These are phyloP conservation scores for Diaporthe caulivora DNA, from an alignment of 2,329 filamentous ascomycete genomes.

Conservation along the genomic window DNA sequence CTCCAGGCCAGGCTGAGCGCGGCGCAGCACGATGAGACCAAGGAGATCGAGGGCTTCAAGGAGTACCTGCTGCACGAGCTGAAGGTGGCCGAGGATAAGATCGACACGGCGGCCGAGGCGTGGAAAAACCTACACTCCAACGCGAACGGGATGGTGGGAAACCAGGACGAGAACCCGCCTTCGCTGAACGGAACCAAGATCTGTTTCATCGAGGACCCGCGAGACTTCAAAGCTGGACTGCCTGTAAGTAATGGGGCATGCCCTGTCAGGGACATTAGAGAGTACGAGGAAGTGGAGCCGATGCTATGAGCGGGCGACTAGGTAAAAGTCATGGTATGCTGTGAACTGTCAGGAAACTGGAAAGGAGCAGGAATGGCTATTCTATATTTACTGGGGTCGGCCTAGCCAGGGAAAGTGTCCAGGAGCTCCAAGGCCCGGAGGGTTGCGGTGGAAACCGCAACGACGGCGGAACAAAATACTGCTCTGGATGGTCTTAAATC, in stretches of 20 bases:
- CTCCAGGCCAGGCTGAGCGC: slow-evolving; percentile 50
- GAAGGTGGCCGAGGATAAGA: slow-evolving; percentile 62
- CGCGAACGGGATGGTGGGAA: slow-evolving; percentile 50
- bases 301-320: slow-evolving; percentile 75
- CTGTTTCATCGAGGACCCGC: slow-evolving; percentile 81
- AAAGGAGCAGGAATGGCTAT: too few relatives aligned
- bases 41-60: slow-evolving; percentile 64
- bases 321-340: too few relatives aligned
- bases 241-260: slow-evolving; percentile 78
- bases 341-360: too few relatives aligned
- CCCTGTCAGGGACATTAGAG: slow-evolving; percentile 80
- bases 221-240: slow-evolving; percentile 83
- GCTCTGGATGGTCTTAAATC: too few relatives aligned
- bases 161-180: slow-evolving; percentile 50
- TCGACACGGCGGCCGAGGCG: slow-evolving; percentile 55
- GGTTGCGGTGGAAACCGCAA: too few relatives aligned
- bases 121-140: slow-evolving; percentile 50
- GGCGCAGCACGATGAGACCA: slow-evolving; percentile 57
- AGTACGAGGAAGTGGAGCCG: slow-evolving; percentile 87
- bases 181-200: slow-evolving; percentile 65
- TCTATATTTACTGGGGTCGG: too few relatives aligned
- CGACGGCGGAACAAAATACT: too few relatives aligned
- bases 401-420: too few relatives aligned
- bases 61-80: slow-evolving; percentile 62
- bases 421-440: too few relatives aligned